These are phyloP conservation scores for Bondarzewia mesenterica DNA, from an alignment of 1,284 basidiomycete species.

Conservation along the genomic window DNA sequence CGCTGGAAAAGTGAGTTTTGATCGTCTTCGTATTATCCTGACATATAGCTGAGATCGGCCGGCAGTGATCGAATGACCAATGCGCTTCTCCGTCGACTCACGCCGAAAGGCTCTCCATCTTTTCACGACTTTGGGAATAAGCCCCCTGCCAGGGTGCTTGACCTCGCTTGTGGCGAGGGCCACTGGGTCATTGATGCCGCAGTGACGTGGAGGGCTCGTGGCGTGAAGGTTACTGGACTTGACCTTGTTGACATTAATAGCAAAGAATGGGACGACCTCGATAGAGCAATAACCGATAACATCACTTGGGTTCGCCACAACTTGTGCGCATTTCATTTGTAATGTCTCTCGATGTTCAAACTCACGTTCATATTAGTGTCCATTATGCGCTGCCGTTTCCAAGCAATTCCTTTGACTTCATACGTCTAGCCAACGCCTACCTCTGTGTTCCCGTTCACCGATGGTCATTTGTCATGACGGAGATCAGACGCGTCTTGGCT, in stretches of 20 bases:
- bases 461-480: constrained; percentile 50
- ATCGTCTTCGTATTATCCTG: constrained; percentile 1
- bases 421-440: constrained; percentile 60
- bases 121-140: constrained; percentile 49
- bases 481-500: constrained; percentile 55
- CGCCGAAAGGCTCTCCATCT: constrained; percentile 39
- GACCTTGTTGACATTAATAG: constrained; percentile 48
- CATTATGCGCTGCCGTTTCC: constrained; percentile 49
- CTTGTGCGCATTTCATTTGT: constrained; percentile 41
- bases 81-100: constrained; percentile 43
- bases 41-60: constrained; percentile 2
- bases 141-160: constrained; percentile 49
- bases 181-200: constrained; percentile 57
- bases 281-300: constrained; percentile 30
- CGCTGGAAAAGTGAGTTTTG: constrained; percentile 48
- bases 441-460: constrained; percentile 48
- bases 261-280: constrained; percentile 17
- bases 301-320: constrained; percentile 51
- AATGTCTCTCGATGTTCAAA: constrained; percentile 1
- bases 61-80: constrained; percentile 50
- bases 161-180: constrained; percentile 66
- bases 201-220: constrained; percentile 46
- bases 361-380: constrained; percentile 31
- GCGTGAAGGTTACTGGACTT: constrained; percentile 48
- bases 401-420: constrained; percentile 54